Percentiles rank a stretch among this genome's conserved stretches.
These are phyloP conservation scores for Solanum bukasovii DNA, from an alignment of 257 asterid species.

Conservation along the genomic window DNA sequence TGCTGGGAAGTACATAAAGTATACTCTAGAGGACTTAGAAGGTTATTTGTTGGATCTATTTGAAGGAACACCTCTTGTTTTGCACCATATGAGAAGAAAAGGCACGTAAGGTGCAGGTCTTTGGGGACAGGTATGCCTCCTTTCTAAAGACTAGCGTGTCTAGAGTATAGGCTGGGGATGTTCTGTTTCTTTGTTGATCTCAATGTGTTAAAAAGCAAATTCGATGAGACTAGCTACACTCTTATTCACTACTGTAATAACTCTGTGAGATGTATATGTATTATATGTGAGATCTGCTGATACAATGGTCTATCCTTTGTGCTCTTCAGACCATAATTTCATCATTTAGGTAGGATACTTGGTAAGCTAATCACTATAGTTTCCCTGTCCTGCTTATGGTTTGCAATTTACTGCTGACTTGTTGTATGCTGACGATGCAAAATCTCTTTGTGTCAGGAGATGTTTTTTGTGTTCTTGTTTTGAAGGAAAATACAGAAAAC, in stretches of 20 bases:
- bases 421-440: background rate
- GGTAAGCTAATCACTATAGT: background rate
- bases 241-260: background rate
- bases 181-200: background rate
- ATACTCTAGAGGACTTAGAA: slow-evolving; percentile 76
- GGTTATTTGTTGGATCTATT: slow-evolving; percentile 76
- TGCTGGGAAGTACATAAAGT: slow-evolving; percentile 79
- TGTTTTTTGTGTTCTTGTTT: background rate
- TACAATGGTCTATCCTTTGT: background rate
- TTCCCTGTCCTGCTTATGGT: background rate
- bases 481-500: background rate
- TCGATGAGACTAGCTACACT: background rate
- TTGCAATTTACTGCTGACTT: background rate
- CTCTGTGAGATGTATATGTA: slow-evolving; percentile 2
- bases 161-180: background rate
- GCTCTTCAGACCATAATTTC: background rate
- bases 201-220: background rate
- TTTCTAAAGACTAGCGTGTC: slow-evolving; percentile 17
- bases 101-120: slow-evolving; percentile 40
- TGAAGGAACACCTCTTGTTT: slow-evolving; percentile 77
- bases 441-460: background rate
- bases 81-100: slow-evolving; percentile 87
- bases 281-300: background rate
- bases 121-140: slow-evolving; percentile 29
- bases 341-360: background rate